Base-by-base conservation (phyloP, 208 protist genomes). In the Wallacemonas sp. region DNA sequence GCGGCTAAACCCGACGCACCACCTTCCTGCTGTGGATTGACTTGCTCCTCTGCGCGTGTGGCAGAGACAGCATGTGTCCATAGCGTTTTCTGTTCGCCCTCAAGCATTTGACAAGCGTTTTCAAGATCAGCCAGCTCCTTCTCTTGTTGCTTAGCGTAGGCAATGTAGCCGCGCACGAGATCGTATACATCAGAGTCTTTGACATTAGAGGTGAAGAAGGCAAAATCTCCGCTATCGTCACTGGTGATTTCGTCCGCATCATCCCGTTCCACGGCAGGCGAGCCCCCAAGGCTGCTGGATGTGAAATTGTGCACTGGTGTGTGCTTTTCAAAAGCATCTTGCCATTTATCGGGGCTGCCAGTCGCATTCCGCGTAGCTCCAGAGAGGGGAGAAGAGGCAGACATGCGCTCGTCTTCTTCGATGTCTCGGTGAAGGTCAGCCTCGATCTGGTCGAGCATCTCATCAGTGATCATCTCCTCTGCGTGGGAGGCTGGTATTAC, bases 201-300 rank as follows among this genome's bases (percentile, higher is more conserved):
- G 17, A 77, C 51, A 34, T 54, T 54, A 1, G n/a, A 5, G 14
- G 69, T 77, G 30, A 81, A 51, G 24, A 67, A 58, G 4, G 41
- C 75, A 45, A 80, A 80, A 62, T 80, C 75, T 11, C 75, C 75
- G 62, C 62, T 68, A 33, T 80, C 75, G 49, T 80, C 75, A 53
- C 75, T 80, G 24, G 69, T 80, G 49, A 80, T 80, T 28, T 75
- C 62, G 14, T 66, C 64, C 4, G 19, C 24, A 11, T 65, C 36
- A 24, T 55, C 44, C 33, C n/a, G n/a, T n/a, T n/a, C n/a, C n/a
- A n/a, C n/a, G n/a, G n/a, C n/a, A n/a, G n/a, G n/a, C n/a, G n/a
- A n/a, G n/a, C n/a, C n/a, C n/a, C n/a, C n/a, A n/a, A n/a, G n/a
- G n/a, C n/a, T n/a, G n/a, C n/a, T n/a, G n/a, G n/a, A n/a, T n/a